phyloP scores from a whole-genome alignment of 805 yeast genomes.

The Metschnikowia baotianmanensis region DNA sequence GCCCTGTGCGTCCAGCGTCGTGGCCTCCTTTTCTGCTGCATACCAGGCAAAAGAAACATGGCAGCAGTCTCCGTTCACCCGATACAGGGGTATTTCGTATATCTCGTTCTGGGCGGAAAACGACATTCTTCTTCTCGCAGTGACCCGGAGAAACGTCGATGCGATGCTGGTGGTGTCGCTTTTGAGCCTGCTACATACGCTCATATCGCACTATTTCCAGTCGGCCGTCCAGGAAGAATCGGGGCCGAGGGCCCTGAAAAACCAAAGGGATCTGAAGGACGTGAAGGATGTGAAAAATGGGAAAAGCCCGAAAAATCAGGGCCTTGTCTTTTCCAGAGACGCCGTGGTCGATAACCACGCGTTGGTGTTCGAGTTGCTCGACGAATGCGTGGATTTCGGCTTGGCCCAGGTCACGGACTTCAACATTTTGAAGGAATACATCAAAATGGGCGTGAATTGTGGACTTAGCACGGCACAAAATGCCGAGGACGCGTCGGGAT shows the following conservation, averaged over 20 bases:
- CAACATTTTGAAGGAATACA: constrained; percentile 73
- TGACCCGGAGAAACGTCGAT: constrained; percentile 47
- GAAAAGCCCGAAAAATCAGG: not conserved
- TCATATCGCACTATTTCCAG: constrained; percentile 29
- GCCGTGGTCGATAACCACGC: constrained; percentile 69
- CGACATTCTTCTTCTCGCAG: constrained; percentile 42
- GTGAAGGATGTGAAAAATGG: not conserved
- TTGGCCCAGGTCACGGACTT: constrained; percentile 82
- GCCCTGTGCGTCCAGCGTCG: constrained; percentile 24
- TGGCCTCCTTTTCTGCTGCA: constrained; percentile 25
- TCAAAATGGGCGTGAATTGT: constrained; percentile 49
- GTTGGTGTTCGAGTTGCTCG: constrained; percentile 76
- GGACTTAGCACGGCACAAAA: constrained; percentile 8
- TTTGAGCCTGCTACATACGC: constrained; percentile 39
- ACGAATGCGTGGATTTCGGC: constrained; percentile 88
- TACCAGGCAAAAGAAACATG: constrained; percentile 18
- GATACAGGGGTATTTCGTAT: constrained; percentile 51
- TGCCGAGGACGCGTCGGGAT: constrained; percentile 5
- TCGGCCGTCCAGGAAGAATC: too few species aligned
- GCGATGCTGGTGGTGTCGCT: constrained; percentile 59
- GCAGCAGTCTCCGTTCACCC: constrained; percentile 41
- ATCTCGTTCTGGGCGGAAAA: constrained; percentile 49
- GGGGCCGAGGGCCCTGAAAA: too few species aligned
- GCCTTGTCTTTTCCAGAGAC: constrained; percentile 32
- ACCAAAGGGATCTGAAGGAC: too few species aligned